phyloP scores from a whole-genome alignment of 2,329 filamentous ascomycete genomes.

The Phaeosphaeria sp. region DNA sequence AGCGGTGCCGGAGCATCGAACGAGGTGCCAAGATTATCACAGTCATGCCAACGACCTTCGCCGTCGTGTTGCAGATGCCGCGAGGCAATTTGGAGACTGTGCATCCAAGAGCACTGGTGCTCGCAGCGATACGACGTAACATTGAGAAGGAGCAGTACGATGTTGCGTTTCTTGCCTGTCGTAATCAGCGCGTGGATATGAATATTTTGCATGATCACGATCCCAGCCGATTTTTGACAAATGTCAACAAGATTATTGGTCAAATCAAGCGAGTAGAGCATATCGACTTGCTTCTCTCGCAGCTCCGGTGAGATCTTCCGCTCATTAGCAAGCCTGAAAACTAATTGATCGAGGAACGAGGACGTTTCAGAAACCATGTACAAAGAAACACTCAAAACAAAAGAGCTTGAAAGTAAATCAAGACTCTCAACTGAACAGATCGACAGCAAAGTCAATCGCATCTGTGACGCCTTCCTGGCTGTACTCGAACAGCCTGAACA shows the following conservation, averaged over 20 bases:
- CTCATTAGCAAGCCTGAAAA: neutral
- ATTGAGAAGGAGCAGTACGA: conserved; percentile 83
- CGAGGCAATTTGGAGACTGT: conserved; percentile 95
- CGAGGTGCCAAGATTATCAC: conserved; percentile 86
- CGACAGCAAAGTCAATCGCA: conserved; percentile 76
- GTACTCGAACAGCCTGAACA: conserved; percentile 61
- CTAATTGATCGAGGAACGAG: conserved; percentile 66
- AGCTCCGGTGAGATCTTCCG: conserved; percentile 66
- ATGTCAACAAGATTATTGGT: conserved; percentile 77
- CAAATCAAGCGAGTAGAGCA: conserved; percentile 83
- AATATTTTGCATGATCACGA: conserved; percentile 95
- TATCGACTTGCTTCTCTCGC: conserved; percentile 90
- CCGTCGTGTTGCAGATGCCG: conserved; percentile 90
- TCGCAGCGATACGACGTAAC: conserved; percentile 83
- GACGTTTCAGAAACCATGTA: conserved; percentile 95
- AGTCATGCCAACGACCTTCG: conserved; percentile 86
- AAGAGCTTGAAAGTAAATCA: conserved; percentile 25
- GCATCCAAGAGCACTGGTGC: conserved; percentile 87
- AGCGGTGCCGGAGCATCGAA: conserved; percentile 90
- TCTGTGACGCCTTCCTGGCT: conserved; percentile 84
- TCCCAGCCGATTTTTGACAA: conserved; percentile 82
- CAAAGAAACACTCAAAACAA: conserved; percentile 73
- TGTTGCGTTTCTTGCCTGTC: conserved; percentile 83
- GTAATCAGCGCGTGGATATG: conserved; percentile 95
- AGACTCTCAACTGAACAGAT: conserved; percentile 27